Conservation (phyloP, 2,329 filamentous ascomycete genomes). For the Talaromyces sp. region DNA sequence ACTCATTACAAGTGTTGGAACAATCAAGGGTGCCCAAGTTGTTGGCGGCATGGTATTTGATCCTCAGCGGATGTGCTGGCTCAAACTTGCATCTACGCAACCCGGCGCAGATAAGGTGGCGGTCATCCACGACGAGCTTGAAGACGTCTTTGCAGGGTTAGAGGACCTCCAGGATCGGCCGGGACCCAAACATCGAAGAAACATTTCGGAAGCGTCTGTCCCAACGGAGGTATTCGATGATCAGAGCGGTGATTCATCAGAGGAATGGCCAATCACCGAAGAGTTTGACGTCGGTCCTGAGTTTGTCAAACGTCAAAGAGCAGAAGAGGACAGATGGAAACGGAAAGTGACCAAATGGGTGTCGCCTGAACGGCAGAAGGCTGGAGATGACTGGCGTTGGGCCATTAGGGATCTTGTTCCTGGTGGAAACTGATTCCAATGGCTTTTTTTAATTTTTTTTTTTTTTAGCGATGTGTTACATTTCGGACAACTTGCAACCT, state of each 20-base stretch:
- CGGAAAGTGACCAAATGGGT: slow-evolving; percentile 87
- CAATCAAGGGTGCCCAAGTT: slow-evolving; percentile 82
- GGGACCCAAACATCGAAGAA: slow-evolving; percentile 22
- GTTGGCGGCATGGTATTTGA: slow-evolving; percentile 99
- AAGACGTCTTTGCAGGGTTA: slow-evolving; percentile 93
- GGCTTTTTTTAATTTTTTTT: not conserved
- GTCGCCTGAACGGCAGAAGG: slow-evolving; percentile 50
- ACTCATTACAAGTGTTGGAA: slow-evolving; percentile 85
- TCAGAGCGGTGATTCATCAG: slow-evolving; percentile 49
- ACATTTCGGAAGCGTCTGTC: slow-evolving; percentile 24
- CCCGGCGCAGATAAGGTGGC: slow-evolving; percentile 37
- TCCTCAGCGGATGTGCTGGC: slow-evolving; percentile 95
- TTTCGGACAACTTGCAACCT: slow-evolving; percentile 3
- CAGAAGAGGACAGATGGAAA: slow-evolving; percentile 89
- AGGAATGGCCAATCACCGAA: slow-evolving; percentile 85
- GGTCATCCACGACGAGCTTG: slow-evolving; percentile 76
- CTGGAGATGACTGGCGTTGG: slow-evolving; percentile 70
- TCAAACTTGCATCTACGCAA: slow-evolving; percentile 66
- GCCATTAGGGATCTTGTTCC: slow-evolving; percentile 56
- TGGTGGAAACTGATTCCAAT: slow-evolving; percentile 5
- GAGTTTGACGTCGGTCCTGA: slow-evolving; percentile 97
- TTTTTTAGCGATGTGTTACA: slow-evolving; percentile 12
- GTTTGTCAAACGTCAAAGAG: slow-evolving; percentile 82
- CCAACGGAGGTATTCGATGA: slow-evolving; percentile 38
- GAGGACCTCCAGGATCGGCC: slow-evolving; percentile 77